These are phyloP conservation scores for Kuraishia hungarica DNA, from an alignment of 805 yeast genomes.

Conservation along the genomic window DNA sequence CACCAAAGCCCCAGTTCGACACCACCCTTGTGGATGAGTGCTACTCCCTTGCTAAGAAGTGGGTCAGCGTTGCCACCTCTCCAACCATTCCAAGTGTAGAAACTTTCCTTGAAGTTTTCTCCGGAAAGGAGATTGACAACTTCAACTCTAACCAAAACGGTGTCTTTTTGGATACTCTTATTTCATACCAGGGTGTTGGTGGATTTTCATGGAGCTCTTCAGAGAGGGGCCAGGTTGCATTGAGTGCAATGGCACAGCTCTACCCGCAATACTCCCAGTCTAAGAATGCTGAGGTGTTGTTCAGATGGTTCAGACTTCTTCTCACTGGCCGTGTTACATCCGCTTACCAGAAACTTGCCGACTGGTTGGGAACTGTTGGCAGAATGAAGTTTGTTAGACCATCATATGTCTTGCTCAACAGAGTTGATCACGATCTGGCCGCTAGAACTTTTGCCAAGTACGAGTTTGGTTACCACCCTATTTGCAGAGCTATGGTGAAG, in stretches of 20 bases:
- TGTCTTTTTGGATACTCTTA: constrained; percentile 66
- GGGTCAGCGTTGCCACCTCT: constrained; percentile 38
- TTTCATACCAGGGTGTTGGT: constrained; percentile 35
- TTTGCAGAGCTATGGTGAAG: constrained; percentile 72
- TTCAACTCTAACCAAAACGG: constrained; percentile 74
- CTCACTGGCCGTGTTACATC: constrained; percentile 40
- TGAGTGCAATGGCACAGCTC: constrained; percentile 20
- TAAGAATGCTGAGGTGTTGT: constrained; percentile 71
- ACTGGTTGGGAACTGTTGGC: constrained; percentile 87
- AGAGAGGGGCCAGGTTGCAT: constrained; percentile 22
- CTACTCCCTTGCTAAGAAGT: constrained; percentile 51
- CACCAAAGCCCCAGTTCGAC: constrained; percentile 79
- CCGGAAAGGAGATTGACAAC: constrained; percentile 36
- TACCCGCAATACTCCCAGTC: constrained; percentile 39
- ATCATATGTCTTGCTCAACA: constrained; percentile 57
- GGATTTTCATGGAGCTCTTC: constrained; percentile 27
- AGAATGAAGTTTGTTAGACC: constrained; percentile 94
- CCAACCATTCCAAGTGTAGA: constrained; percentile 12
- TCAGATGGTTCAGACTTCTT: constrained; percentile 68
- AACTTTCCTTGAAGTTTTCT: constrained; percentile 26
- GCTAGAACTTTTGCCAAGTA: constrained; percentile 51
- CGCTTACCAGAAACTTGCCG: constrained; percentile 48
- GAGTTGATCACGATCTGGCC: constrained; percentile 61
- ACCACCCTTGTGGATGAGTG: constrained; percentile 73
- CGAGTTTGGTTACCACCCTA: constrained; percentile 69